Percentiles rank a stretch among this genome's conserved stretches.
phyloP scores from a whole-genome alignment of 139 green algal species.

The Axilococcus clingmanii region DNA sequence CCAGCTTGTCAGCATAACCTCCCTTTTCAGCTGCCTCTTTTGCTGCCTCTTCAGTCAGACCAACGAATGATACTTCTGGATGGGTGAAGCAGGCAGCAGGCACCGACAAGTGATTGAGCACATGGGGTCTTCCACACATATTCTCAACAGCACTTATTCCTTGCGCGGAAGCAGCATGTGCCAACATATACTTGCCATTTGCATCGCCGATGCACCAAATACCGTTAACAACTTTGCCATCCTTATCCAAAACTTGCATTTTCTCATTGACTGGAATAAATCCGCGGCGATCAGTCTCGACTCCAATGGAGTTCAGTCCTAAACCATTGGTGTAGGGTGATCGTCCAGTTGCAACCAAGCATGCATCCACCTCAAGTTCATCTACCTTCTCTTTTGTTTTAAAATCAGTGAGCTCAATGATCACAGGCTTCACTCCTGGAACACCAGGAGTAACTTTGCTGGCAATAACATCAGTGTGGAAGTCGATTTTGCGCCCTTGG shows the following conservation, averaged over 20 bases:
- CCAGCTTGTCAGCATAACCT: slow-evolving; percentile 72
- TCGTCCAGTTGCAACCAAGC: slow-evolving; percentile 89
- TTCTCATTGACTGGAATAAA: slow-evolving; percentile 93
- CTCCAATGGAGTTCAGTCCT: slow-evolving; percentile 62
- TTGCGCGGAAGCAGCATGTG: slow-evolving; percentile 67
- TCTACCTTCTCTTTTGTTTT: slow-evolving; percentile 97
- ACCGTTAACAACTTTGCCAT: slow-evolving; percentile 53
- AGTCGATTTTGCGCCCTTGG: slow-evolving; percentile 89
- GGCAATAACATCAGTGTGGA: slow-evolving; percentile 79
- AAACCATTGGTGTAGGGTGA: slow-evolving; percentile 80
- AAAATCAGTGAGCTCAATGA: slow-evolving; percentile 96
- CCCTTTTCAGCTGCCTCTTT: slow-evolving; percentile 78
- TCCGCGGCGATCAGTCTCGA: slow-evolving; percentile 77
- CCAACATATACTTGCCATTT: slow-evolving; percentile 95
- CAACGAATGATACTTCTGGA: slow-evolving; percentile 93
- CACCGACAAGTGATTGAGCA: slow-evolving; percentile 88
- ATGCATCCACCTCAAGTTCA: slow-evolving; percentile 85
- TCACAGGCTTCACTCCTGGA: slow-evolving; percentile 86
- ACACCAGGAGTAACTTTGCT: slow-evolving; percentile 76
- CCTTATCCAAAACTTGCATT: slow-evolving; percentile 78
- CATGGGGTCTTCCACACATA: slow-evolving; percentile 75
- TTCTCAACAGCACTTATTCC: slow-evolving; percentile 94
- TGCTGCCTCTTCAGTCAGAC: slow-evolving; percentile 89
- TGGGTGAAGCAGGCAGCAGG: slow-evolving; percentile 99
- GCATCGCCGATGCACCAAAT: slow-evolving; percentile 99